These are phyloP conservation scores for Lachancea kluyveri DNA, from an alignment of 805 yeast species.

Conservation along the genomic window DNA sequence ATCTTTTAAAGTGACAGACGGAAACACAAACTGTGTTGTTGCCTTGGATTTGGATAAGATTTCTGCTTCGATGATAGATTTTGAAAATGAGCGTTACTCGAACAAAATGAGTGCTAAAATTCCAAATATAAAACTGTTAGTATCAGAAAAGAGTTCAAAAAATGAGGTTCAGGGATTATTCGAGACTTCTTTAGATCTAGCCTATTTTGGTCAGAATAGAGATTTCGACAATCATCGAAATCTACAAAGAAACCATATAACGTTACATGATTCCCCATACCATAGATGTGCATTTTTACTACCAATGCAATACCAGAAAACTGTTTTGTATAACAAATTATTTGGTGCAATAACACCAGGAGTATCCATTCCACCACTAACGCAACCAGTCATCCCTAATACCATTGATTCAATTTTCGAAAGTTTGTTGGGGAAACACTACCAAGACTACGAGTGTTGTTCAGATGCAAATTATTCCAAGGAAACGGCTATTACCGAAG, in stretches of 20 bases:
- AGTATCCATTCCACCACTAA: conserved; percentile 55
- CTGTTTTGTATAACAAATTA: conserved; percentile 38
- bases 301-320: conserved; percentile 42
- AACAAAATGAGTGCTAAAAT: conserved; percentile 44
- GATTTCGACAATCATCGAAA: conserved; percentile 40
- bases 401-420: conserved; percentile 40
- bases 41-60: conserved; percentile 23
- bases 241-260: conserved; percentile 60
- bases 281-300: conserved; percentile 74
- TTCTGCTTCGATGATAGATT: conserved; percentile 51
- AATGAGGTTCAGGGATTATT: conserved; percentile 35
- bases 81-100: conserved; percentile 61
- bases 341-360: conserved; percentile 54
- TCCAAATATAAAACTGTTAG: conserved; percentile 36
- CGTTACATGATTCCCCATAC: conserved; percentile 73
- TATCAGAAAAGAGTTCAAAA: conserved; percentile 22
- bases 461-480: not conserved
- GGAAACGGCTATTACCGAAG: too few relatives aligned
- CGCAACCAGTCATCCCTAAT: conserved; percentile 50
- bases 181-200: conserved; percentile 51
- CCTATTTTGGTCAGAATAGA: conserved; percentile 52
- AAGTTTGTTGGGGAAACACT: conserved; percentile 26
- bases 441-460: conserved; percentile 15
- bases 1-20: conserved; percentile 35
- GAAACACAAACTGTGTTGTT: conserved; percentile 20